phyloP scores from a whole-genome alignment of 1,284 basidiomycete species.

The Cryptococcus depauperatus region DNA sequence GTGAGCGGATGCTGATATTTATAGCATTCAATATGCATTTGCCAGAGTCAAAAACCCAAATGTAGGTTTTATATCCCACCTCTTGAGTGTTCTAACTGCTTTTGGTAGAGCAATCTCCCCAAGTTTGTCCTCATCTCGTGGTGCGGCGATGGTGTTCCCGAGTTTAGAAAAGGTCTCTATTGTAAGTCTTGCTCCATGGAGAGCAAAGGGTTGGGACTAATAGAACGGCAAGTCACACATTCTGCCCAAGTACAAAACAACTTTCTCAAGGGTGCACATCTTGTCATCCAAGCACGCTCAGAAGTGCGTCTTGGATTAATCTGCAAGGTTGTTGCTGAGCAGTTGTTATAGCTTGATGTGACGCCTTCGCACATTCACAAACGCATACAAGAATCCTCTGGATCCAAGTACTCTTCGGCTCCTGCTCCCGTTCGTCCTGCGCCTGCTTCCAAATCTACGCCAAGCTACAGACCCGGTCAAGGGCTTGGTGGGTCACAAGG shows the following conservation, averaged over 20 bases:
- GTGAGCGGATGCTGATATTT: background rate
- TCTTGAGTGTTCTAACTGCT: constrained; percentile 1
- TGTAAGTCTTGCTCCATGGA: constrained; percentile 42
- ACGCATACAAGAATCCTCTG: constrained; percentile 79
- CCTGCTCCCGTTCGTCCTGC: constrained; percentile 26
- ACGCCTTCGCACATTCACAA: constrained; percentile 70
- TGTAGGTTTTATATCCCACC: constrained; percentile 48
- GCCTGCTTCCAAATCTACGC: constrained; percentile 23
- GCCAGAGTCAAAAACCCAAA: constrained; percentile 78
- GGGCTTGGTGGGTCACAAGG: constrained; percentile 39
- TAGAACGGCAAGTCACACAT: constrained; percentile 55
- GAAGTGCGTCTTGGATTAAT: constrained; percentile 54
- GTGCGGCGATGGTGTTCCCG: constrained; percentile 95
- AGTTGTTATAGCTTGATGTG: constrained; percentile 60
- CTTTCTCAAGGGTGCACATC: constrained; percentile 76
- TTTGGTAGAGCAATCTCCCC: constrained; percentile 62
- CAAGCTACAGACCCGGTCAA: constrained; percentile 39
- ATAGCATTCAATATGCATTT: constrained; percentile 90
- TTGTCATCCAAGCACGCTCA: constrained; percentile 83
- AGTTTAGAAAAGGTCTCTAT: constrained; percentile 84
- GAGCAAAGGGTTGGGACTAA: background rate
- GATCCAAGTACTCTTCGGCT: constrained; percentile 64
- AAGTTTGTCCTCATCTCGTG: constrained; percentile 88
- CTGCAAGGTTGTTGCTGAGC: background rate
- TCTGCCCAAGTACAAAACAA: constrained; percentile 64